phyloP scores from a whole-genome alignment of 192 early-diverging fungal genomes.

The Funneliformis mosseae region DNA sequence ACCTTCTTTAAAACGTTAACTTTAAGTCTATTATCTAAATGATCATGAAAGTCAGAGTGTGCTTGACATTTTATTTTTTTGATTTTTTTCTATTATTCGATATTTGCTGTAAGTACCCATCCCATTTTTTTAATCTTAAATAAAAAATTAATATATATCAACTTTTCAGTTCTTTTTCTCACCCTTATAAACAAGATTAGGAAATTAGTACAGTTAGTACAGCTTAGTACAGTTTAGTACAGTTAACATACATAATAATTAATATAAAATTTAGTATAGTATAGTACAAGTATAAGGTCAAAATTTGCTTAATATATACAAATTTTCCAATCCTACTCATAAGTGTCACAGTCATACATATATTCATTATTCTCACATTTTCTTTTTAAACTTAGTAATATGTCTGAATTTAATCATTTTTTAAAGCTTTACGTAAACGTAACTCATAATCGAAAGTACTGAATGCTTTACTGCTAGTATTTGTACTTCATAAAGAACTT shows the following conservation, averaged over 20 bases:
- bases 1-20: too few species aligned
- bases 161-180: neutral
- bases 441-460: neutral
- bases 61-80: neutral
- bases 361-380: neutral
- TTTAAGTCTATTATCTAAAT: neutral
- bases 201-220: too few species aligned
- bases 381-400: constrained; percentile 3
- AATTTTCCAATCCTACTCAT: too few species aligned
- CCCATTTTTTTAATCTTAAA: neutral
- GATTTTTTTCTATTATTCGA: constrained; percentile 15
- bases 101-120: neutral
- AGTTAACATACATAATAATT: too few species aligned
- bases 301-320: too few species aligned
- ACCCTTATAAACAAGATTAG: too few species aligned
- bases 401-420: neutral
- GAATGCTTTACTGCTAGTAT: neutral
- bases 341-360: neutral
- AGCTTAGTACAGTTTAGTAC: too few species aligned
- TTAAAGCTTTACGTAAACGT: neutral
- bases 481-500: constrained; percentile 1
- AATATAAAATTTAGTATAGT: too few species aligned
- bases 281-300: too few species aligned
- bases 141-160: constrained; percentile 16
- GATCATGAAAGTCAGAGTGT: neutral